These are phyloP conservation scores for Stentor roeselii DNA, from an alignment of 73 alveolate species.

Conservation along the genomic window DNA sequence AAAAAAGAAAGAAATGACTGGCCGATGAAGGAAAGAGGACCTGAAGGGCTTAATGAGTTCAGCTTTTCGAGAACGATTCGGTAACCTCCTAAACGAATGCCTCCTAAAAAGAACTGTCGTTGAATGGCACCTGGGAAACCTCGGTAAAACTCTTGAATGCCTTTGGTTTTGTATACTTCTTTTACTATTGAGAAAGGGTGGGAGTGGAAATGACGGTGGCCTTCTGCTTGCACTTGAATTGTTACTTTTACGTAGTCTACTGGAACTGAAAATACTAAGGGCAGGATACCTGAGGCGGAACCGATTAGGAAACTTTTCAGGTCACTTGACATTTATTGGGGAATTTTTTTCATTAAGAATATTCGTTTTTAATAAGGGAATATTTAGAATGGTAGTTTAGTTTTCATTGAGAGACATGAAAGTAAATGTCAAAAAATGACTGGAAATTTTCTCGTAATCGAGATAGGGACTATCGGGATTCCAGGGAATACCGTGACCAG, in stretches of 20 bases:
- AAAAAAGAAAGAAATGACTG: slow-evolving; percentile 51
- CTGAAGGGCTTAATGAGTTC: slow-evolving; percentile 29
- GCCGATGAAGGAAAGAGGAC: slow-evolving; percentile 43
- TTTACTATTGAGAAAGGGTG: slow-evolving; percentile 63
- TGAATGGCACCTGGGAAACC: slow-evolving; percentile 68
- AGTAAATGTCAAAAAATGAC: too few species aligned
- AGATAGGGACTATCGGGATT: too few species aligned
- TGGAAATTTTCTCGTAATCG: too few species aligned
- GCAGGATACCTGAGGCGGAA: too few species aligned
- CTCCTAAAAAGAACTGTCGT: slow-evolving; percentile 67
- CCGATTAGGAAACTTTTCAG: too few species aligned
- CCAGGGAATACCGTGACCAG: too few species aligned
- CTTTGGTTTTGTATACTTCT: slow-evolving; percentile 53
- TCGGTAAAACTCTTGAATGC: slow-evolving; percentile 57
- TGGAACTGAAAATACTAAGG: too few species aligned
- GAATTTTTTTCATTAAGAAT: too few species aligned
- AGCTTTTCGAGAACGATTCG: slow-evolving; percentile 40
- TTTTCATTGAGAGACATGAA: too few species aligned
- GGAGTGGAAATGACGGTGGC: slow-evolving; percentile 38
- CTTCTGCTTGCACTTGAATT: slow-evolving; percentile 63
- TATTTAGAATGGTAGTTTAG: too few species aligned
- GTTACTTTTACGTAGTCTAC: slow-evolving; percentile 76
- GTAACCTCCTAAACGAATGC: slow-evolving; percentile 69
- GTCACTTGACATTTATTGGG: too few species aligned
- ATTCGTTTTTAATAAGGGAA: too few species aligned